Evolutionary conservation across 768 basidiomycete genomes (phyloP).

Genomic region (Mycena leptocephala): DNA sequence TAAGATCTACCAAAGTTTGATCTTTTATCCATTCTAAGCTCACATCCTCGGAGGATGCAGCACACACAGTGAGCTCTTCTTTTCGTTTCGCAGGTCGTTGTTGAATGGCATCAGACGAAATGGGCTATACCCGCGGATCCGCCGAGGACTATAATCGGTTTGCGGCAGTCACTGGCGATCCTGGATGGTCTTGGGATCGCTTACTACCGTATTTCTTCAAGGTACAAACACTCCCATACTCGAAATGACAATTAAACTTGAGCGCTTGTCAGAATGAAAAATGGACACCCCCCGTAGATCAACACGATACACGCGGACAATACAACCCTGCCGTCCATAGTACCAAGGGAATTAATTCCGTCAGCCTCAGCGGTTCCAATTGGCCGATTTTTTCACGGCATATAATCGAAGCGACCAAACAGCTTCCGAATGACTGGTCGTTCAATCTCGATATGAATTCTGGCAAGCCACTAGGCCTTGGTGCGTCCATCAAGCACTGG

Average conservation of each 20-base stretch:
- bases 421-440: conserved; percentile 51
- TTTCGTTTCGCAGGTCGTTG: no score
- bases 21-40: no score
- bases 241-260: not conserved
- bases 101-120: no score
- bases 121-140: no score
- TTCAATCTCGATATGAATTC: conserved; percentile 54
- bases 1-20: no score
- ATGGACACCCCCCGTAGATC: conserved; percentile 55
- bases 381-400: conserved; percentile 44
- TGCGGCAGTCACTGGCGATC: no score
- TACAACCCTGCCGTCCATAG: conserved; percentile 57
- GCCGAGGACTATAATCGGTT: no score
- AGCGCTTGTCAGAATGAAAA: conserved; percentile 52
- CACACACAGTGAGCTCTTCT: no score
- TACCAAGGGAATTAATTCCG: conserved; percentile 47
- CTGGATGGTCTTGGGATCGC: no score
- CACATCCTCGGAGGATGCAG: no score
- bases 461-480: conserved; percentile 52
- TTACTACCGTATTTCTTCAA: no score
- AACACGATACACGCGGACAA: conserved; percentile 50
- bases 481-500: conserved; percentile 24
- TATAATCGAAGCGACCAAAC: conserved; percentile 54
- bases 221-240: no score
- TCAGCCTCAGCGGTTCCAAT: conserved; percentile 51